A percentile compares a stretch with the other conserved stretches of the same genome.
Conservation (phyloP, 164 flowering plant species). For the Echeveria elegans region DNA sequence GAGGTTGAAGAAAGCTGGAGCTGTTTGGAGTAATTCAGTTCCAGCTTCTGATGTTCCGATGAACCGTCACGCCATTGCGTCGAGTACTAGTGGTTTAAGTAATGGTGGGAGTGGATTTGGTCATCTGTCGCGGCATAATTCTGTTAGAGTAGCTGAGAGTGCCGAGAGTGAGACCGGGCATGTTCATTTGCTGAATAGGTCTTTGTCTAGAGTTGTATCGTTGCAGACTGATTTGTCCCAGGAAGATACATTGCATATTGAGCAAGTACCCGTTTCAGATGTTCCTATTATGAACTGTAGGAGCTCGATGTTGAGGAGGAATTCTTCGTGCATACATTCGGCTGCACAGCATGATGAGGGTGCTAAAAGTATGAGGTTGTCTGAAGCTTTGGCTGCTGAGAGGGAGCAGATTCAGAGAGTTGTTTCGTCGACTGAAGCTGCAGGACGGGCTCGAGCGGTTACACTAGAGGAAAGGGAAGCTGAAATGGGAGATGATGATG, state of each 20-base stretch:
- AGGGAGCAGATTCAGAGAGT: slow-evolving; percentile 15
- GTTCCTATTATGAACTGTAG: background rate
- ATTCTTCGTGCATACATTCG: slow-evolving; percentile 7
- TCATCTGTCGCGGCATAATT: slow-evolving; percentile 6
- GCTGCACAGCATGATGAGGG: background rate
- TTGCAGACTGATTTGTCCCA: slow-evolving; percentile 4
- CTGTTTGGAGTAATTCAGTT: slow-evolving; percentile 35
- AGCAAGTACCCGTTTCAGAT: slow-evolving; percentile 9
- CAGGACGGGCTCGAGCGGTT: background rate
- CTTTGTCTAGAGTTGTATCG: background rate
- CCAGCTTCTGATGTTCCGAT: slow-evolving; percentile 14
- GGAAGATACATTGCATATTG: slow-evolving; percentile 2
- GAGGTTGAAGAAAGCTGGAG: slow-evolving; percentile 36
- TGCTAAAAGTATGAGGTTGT: slow-evolving; percentile 13
- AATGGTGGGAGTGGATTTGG: background rate
- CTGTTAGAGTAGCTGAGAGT: background rate
- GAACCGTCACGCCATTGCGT: no score
- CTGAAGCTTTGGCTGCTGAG: slow-evolving; percentile 16
- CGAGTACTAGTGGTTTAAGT: background rate
- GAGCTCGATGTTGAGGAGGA: slow-evolving; percentile 7
- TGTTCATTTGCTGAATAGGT: background rate
- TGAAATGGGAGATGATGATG: slow-evolving; percentile 8
- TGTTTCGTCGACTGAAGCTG: slow-evolving; percentile 10
- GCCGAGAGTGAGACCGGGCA: background rate
- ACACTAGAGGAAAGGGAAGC: background rate